Base-by-base conservation (phyloP, 2,329 filamentous ascomycete genomes). In the Colletotrichum tropicale region DNA sequence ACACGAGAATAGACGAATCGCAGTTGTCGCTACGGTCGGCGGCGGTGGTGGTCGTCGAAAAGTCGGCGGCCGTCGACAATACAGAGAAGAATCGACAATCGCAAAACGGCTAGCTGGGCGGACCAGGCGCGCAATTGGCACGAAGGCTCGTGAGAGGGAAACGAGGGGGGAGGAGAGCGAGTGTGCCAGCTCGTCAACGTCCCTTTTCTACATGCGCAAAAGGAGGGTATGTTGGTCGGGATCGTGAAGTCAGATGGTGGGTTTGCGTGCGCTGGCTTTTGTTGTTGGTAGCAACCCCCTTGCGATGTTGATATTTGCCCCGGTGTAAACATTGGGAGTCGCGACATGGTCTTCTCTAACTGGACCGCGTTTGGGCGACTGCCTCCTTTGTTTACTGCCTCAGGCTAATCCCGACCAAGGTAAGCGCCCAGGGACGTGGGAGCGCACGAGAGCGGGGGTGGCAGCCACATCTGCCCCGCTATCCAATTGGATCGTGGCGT, bases 241-340 rank as follows among this genome's bases (percentile, higher is more conserved):
- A 52, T 32, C 26, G 56, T 48, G 56, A 38, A 38, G 32, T 58
- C 28, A 32, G 61, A 70, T 65, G 70, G 71, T 60, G 62, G 52
- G 71, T 66, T 52, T 71, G 34, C 61, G 61, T 26, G 71, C 26
- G 74, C 58, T 64, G 36, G 36, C 55, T 68, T 65, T 74, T 77
- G 74, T 77, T 76, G 74, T 76, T 77, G 74, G 62, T 77, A 76
- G 76, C 76, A 77, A 77, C 75, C 68, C 36, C 43, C 43, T 48
- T 60, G 55, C 48, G 71, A 70, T 78, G 75, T 78, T 78, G 76
- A 78, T 74, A 62, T 78, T 77, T 75, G 71, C 60, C 56, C 74
- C 38, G 28, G 65, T 26, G 71, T 76, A 76, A 76, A 76, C 74
- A 76, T 56, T 71, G 60, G 34, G 55, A 71, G 67, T 66, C 72